Conservation (phyloP, 148 eudicot species). For the Nepenthes mirabilis region DNA sequence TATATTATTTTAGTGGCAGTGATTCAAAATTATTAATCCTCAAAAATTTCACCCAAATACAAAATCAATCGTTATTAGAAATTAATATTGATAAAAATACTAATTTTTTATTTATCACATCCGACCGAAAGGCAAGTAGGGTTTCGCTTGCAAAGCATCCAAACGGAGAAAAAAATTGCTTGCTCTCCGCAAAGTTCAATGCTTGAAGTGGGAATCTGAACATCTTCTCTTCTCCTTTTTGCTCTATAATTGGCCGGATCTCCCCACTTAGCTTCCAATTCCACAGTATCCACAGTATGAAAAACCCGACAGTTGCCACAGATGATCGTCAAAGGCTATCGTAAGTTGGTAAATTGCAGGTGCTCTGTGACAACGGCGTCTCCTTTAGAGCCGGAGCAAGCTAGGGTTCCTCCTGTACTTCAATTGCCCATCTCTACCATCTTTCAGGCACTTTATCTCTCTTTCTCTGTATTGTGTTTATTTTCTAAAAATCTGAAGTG, state of each 20-base stretch:
- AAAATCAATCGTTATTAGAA: too few species aligned
- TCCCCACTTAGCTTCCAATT: not conserved
- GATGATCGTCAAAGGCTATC: conserved; percentile 1
- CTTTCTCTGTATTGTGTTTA: not conserved
- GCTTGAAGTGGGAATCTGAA: too few species aligned
- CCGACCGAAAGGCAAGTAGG: too few species aligned
- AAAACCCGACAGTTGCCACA: conserved; percentile 3
- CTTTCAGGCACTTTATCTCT: conserved; percentile 31
- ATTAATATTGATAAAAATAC: too few species aligned
- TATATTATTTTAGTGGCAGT: too few species aligned
- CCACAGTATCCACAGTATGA: not conserved
- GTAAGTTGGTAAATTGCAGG: conserved; percentile 5
- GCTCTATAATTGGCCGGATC: not conserved
- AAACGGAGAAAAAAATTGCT: too few species aligned
- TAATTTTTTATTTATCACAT: too few species aligned
- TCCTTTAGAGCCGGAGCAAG: conserved; percentile 44
- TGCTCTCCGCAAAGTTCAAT: too few species aligned
- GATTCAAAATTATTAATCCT: too few species aligned
- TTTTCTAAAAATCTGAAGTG: not conserved
- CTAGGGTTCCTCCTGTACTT: conserved; percentile 66
- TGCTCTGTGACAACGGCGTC: conserved; percentile 10
- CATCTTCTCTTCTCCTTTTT: too few species aligned
- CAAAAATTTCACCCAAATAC: too few species aligned
- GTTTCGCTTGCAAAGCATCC: too few species aligned
- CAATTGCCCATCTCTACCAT: conserved; percentile 44